Percentiles rank a stretch among this genome's conserved stretches.
phyloP scores from a whole-genome alignment of 352 stramenopile species.

The Hyaloperonospora brassicae region DNA sequence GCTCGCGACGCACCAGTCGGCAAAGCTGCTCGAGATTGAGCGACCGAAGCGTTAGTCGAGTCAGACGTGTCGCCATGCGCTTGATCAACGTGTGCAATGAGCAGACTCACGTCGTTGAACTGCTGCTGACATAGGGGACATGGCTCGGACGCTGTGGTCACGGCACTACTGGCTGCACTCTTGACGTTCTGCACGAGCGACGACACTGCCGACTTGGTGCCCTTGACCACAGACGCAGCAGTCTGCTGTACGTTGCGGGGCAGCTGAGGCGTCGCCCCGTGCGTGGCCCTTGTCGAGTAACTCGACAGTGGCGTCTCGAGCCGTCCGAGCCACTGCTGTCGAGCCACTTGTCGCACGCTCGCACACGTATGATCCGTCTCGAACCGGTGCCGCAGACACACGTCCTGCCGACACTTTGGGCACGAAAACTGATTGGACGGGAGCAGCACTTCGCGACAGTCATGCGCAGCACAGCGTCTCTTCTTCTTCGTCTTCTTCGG shows the following conservation, averaged over 20 bases:
- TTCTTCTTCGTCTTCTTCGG: slow-evolving; percentile 78
- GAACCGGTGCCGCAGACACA: slow-evolving; percentile 75
- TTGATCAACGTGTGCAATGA: slow-evolving; percentile 71
- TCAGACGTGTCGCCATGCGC: slow-evolving; percentile 42
- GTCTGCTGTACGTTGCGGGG: slow-evolving; percentile 27
- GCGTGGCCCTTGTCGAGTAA: slow-evolving; percentile 5
- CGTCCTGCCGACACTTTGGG: slow-evolving; percentile 52
- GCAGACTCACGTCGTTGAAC: slow-evolving; percentile 61
- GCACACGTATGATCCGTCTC: slow-evolving; percentile 65
- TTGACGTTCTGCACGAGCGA: slow-evolving; percentile 46
- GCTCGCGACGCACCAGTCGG: slow-evolving; percentile 1
- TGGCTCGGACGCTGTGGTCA: slow-evolving; percentile 41
- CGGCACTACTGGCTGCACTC: slow-evolving; percentile 14
- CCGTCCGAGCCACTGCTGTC: slow-evolving; percentile 34
- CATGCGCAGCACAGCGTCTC: slow-evolving; percentile 47
- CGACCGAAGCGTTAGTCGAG: slow-evolving; percentile 6
- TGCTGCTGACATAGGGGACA: slow-evolving; percentile 70
- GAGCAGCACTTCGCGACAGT: slow-evolving; percentile 54
- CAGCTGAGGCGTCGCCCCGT: slow-evolving; percentile 15
- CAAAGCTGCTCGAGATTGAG: slow-evolving; percentile 8
- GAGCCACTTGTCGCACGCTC: slow-evolving; percentile 22
- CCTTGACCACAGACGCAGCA: slow-evolving; percentile 27
- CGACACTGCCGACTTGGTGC: slow-evolving; percentile 36
- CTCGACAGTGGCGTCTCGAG: slow-evolving; percentile 5
- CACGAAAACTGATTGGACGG: slow-evolving; percentile 70